Percentiles rank a stretch among this genome's conserved stretches.
These are phyloP conservation scores for Polychaeton citri DNA, from an alignment of 2,329 filamentous ascomycete species.

Conservation along the genomic window DNA sequence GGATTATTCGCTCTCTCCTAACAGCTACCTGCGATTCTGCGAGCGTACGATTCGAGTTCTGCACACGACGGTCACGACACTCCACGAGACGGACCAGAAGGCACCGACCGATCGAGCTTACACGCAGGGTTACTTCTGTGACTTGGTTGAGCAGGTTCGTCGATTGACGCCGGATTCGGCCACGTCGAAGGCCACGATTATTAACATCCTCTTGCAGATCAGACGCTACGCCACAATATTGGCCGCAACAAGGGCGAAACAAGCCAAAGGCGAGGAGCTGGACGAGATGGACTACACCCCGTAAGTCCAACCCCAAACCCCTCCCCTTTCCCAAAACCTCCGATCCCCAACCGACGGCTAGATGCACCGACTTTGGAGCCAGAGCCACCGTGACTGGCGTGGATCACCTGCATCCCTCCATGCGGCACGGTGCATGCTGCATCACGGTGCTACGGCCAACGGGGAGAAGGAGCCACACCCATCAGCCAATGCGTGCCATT, in stretches of 20 bases:
- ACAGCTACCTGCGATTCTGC: constrained; percentile 77
- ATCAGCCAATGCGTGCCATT: not conserved
- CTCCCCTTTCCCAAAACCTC: too few relatives aligned
- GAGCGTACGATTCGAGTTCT: constrained; percentile 81
- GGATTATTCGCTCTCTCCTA: constrained; percentile 56
- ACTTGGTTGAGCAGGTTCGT: constrained; percentile 69
- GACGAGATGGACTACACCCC: constrained; percentile 39
- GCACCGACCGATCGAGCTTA: constrained; percentile 78
- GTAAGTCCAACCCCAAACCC: constrained; percentile 22
- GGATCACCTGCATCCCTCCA: not conserved
- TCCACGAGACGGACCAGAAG: constrained; percentile 76
- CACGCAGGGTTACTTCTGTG: constrained; percentile 92
- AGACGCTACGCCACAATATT: constrained; percentile 78
- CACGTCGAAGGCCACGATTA: constrained; percentile 6
- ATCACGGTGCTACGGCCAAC: not conserved
- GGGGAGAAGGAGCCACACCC: not conserved
- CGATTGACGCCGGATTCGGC: constrained; percentile 4
- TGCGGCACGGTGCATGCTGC: not conserved
- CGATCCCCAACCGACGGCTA: too few relatives aligned
- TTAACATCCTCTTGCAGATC: constrained; percentile 36
- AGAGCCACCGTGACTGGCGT: not conserved
- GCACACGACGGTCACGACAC: constrained; percentile 73
- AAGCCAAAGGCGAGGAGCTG: constrained; percentile 40
- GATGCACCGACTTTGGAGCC: too few relatives aligned
- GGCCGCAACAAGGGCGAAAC: constrained; percentile 57